phyloP scores from a whole-genome alignment of 129 eudicot species.

The Ambrosia artemisiifolia region DNA sequence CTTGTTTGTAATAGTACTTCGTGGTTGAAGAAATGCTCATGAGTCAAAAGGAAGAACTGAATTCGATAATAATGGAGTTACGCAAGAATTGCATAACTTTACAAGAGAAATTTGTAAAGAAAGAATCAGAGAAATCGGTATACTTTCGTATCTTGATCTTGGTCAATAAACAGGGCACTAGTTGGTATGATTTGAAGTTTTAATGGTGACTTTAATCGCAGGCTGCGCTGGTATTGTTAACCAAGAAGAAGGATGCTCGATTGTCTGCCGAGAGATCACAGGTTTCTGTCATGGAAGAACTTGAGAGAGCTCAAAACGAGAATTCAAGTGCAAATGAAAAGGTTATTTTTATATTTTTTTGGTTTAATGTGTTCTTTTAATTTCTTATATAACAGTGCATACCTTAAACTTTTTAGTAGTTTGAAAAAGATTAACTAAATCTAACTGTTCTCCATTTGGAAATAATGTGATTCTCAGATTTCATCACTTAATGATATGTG shows the following conservation, averaged over 20 bases:
- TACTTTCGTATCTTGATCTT: neutral
- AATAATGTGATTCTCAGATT: slow-evolving; percentile 43
- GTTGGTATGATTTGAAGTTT: neutral
- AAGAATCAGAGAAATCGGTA: slow-evolving; percentile 79
- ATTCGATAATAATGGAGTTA: slow-evolving; percentile 73
- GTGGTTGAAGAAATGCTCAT: slow-evolving; percentile 49
- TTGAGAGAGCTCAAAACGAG: slow-evolving; percentile 71
- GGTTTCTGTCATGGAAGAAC: slow-evolving; percentile 56
- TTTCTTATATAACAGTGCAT: neutral
- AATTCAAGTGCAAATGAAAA: slow-evolving; percentile 58
- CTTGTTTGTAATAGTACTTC: neutral
- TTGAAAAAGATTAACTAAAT: neutral
- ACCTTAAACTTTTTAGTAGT: neutral
- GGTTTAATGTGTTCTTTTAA: neutral
- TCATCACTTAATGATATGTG: slow-evolving; percentile 70
- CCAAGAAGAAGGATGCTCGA: slow-evolving; percentile 73
- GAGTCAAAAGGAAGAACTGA: slow-evolving; percentile 75
- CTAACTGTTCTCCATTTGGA: neutral
- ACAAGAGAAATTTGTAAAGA: slow-evolving; percentile 65
- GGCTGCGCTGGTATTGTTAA: slow-evolving; percentile 70
- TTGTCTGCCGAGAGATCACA: slow-evolving; percentile 63
- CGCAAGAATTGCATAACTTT: slow-evolving; percentile 49
- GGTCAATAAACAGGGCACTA: neutral
- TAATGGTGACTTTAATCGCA: slow-evolving; percentile 23
- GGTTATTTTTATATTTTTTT: slow-evolving; percentile 32